phyloP scores from a whole-genome alignment of 345 rosid genomes.

The Abelmoschus esculentus region DNA sequence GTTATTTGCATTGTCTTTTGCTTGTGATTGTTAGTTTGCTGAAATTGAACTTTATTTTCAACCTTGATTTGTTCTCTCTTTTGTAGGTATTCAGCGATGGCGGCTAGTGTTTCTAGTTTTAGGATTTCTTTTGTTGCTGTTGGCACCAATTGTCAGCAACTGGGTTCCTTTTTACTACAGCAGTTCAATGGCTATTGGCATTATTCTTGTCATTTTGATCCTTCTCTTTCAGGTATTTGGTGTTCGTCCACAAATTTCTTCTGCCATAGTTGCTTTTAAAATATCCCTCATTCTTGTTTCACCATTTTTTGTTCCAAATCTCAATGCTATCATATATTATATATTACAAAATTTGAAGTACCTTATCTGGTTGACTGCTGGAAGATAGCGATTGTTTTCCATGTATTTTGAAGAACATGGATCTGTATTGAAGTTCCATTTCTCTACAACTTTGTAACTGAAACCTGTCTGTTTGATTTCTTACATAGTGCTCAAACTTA shows the following conservation, averaged over 20 bases:
- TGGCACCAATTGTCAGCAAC: slow-evolving; percentile 67
- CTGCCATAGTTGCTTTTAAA: not conserved
- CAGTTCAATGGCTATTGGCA: slow-evolving; percentile 87
- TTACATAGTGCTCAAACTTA: not conserved
- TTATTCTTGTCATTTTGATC: slow-evolving; percentile 71
- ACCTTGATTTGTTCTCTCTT: slow-evolving; percentile 1
- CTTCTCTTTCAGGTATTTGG: slow-evolving; percentile 70
- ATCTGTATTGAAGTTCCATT: not conserved
- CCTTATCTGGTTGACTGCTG: not conserved
- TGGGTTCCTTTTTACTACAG: slow-evolving; percentile 97
- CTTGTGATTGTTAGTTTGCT: not conserved
- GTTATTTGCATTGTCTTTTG: not conserved
- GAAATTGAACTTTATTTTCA: too few relatives aligned
- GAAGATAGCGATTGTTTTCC: not conserved
- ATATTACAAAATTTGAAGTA: not conserved
- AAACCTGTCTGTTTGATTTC: not conserved
- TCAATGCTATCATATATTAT: not conserved
- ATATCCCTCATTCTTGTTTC: too few relatives aligned
- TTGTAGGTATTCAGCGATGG: slow-evolving; percentile 73
- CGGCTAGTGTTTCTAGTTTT: slow-evolving; percentile 60
- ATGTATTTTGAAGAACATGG: not conserved
- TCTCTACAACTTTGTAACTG: not conserved
- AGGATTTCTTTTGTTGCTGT: slow-evolving; percentile 51
- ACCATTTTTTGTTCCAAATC: too few relatives aligned
- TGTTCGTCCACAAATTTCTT: not conserved